Evolutionary conservation across 2,329 filamentous ascomycete genomes (phyloP), one percentile per base, ranked within the genome.

Genomic region (Ascochyta fabae): DNA sequence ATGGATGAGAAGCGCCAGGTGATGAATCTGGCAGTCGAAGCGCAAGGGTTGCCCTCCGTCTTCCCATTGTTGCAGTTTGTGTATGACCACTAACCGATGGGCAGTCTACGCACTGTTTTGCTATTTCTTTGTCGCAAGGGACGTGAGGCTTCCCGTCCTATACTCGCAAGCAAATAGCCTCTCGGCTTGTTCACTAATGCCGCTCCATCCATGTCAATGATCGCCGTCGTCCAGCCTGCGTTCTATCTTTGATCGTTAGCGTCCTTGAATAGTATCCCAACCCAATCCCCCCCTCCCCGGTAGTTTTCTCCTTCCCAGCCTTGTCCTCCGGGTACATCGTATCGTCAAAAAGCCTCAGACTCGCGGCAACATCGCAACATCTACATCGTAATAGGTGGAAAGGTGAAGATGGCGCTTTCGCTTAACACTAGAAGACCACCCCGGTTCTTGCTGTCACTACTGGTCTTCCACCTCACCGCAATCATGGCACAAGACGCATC

Each of bases 101-200:
- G 31, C 31, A 39, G 34, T 24, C 38, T 12, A 31, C n/a, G 52
- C 54, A 57, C 34, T 42, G 36, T 36, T 33, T 48, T 23, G 22
- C 40, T 10, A n/a, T 15, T 41, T 31, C 60, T 56, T 60, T 60
- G 58, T 59, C 31, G 29, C 19, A 7, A 26, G 26, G 19, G 26
- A 31, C 33, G 39, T 19, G 48, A 53, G 51, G 54, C 48, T 47
- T 46, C 19, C 24, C 34, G 41, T 47, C 29, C 41, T 27, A 22
- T 16, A 5, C 12, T 42, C 31, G 15, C n/a, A 40, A 45, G 48
- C 59, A 38, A 64, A 60, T 61, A 36, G 31, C 13, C 45, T 27
- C 35, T 13, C 26, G 36, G 24, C 29, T 8, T 39, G 12, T 54
- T 54, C 53, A 57, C 61, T 59, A 51, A 49, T 42, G 33, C 54